Evolutionary conservation across 2,329 filamentous ascomycete genomes (phyloP).

Genomic region (Karstenula rhodostoma): DNA sequence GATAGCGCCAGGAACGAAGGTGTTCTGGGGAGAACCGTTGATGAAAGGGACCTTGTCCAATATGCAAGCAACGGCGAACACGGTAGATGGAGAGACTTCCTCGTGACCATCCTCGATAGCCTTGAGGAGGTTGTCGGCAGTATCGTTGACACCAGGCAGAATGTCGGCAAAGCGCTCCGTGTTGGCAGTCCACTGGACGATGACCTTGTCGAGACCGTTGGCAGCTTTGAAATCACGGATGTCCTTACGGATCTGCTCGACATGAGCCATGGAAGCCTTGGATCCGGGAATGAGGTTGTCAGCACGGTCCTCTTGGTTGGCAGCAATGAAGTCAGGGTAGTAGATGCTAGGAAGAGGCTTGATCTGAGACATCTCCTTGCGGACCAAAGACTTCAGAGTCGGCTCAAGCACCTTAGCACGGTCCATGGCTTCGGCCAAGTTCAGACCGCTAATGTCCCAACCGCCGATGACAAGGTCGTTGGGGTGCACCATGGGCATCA

Average conservation of each 20-base stretch:
- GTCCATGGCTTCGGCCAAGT: constrained; percentile 92
- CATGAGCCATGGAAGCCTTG: constrained; percentile 86
- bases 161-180: constrained; percentile 96
- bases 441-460: constrained; percentile 95
- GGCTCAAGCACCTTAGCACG: constrained; percentile 94
- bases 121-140: constrained; percentile 89
- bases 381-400: constrained; percentile 86
- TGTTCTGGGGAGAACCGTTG: constrained; percentile 99
- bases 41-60: constrained; percentile 92
- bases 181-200: constrained; percentile 98
- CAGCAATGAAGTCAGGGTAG: constrained; percentile 99
- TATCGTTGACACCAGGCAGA: constrained; percentile 90
- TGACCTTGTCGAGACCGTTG: constrained; percentile 90
- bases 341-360: constrained; percentile 93
- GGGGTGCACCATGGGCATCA: constrained; percentile 96
- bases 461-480: constrained; percentile 95
- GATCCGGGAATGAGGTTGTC: constrained; percentile 86
- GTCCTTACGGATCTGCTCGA: constrained; percentile 91
- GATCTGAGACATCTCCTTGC: constrained; percentile 91
- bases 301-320: constrained; percentile 96
- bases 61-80: constrained; percentile 95
- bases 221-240: constrained; percentile 92
- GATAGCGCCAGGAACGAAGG: constrained; percentile 92
- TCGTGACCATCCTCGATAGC: constrained; percentile 86
- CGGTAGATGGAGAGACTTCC: constrained; percentile 92